phyloP scores from a whole-genome alignment of 345 rosid genomes.

The Boechera stricta region DNA sequence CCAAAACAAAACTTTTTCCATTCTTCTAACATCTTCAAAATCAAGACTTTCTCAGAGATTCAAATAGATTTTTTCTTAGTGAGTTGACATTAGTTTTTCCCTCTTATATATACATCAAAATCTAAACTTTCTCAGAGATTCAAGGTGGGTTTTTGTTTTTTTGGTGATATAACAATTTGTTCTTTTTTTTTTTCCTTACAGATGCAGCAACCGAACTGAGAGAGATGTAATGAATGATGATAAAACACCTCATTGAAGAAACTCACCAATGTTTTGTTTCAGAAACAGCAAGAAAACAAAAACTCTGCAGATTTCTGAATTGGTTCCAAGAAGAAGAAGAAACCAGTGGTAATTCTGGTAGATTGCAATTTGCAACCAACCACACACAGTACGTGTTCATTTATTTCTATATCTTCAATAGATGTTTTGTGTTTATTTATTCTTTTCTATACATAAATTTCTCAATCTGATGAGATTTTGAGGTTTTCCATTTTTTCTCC shows the following conservation, averaged over 20 bases:
- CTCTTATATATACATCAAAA: neutral
- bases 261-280: conserved; percentile 13
- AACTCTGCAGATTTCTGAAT: conserved; percentile 34
- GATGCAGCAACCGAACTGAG: conserved; percentile 49
- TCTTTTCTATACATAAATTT: conserved; percentile 29
- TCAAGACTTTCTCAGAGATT: neutral
- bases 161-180: conserved; percentile 4
- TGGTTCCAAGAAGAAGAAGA: conserved; percentile 37
- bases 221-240: conserved; percentile 37
- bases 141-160: neutral
- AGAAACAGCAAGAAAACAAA: conserved; percentile 23
- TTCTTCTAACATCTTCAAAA: too few relatives aligned
- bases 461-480: conserved; percentile 26
- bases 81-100: neutral
- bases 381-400: conserved; percentile 32
- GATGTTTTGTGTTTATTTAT: conserved; percentile 25
- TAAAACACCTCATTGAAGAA: conserved; percentile 38
- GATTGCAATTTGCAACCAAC: conserved; percentile 28
- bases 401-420: conserved; percentile 26
- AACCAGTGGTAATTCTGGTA: conserved; percentile 28
- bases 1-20: neutral
- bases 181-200: neutral
- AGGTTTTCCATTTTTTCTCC: conserved; percentile 20
- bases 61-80: neutral
- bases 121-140: neutral